Base-by-base conservation (phyloP, 306 rosid genomes). In the Quercus engelmannii region DNA sequence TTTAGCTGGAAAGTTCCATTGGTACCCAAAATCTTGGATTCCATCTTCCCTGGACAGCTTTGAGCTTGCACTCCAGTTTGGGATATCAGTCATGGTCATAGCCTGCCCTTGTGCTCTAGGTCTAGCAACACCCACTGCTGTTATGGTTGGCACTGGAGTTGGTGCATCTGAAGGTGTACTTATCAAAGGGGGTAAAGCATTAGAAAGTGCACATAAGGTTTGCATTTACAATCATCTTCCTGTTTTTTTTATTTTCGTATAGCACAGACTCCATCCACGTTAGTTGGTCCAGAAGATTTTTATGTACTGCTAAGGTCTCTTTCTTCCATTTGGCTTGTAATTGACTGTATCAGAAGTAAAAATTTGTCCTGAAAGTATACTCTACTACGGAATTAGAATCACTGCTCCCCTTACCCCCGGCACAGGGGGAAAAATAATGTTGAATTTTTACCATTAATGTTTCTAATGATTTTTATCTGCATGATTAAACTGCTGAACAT, bases 71-170 rank as follows among this genome's bases (percentile, higher is more conserved):
- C 95, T 93, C 55, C 95, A 93, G 82, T 93, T 93, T 75, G 98
- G 97, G 38, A 93, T 93, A 17, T 90, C 97, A 2, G 95, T 91
- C n/a, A 91, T 93, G 93, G 98, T 93, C 80, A 93, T 91, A 78
- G 98, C 98, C 14, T 93, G 98, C 78, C 98, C 98, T 79, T 93
- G 98, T 89, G 97, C 98, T 61, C 84, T 91, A 33, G 98, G 98
- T 79, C 90, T 93, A 19, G 98, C 97, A 30, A 93, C 98, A 72
- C 98, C 98, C 3, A 93, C 98, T 0, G 97, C 98, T 1, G 92
- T 93, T 57, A 91, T 93, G 98, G 98, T 93, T 59, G 98, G 98
- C 31, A 93, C 97, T 4, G 97, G 98, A 33, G 95, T 93, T 56
- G 98, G 98, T 49, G 98, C 98, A 25, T 84, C 97, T 76, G 97